Evolutionary conservation across 1,284 basidiomycete species (phyloP).

Genomic region (Ustilago cynodontis): DNA sequence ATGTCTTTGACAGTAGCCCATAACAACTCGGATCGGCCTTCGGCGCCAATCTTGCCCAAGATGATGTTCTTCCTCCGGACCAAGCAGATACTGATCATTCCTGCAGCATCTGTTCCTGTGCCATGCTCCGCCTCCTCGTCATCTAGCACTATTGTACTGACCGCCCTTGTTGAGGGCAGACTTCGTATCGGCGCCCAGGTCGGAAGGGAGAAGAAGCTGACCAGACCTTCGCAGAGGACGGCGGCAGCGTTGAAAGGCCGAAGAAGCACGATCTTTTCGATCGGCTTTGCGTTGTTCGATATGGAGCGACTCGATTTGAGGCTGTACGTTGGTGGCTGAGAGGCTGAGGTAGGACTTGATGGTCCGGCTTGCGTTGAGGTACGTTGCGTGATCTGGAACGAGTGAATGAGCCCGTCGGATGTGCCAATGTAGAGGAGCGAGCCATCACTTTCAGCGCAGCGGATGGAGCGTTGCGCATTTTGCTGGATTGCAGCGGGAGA

Average conservation of each 20-base stretch:
- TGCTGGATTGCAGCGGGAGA: conserved; percentile 53
- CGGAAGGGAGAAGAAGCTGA: conserved; percentile 50
- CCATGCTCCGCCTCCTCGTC: conserved; percentile 40
- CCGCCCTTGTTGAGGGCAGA: conserved; percentile 40
- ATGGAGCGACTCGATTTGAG: conserved; percentile 26
- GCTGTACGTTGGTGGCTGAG: conserved; percentile 8
- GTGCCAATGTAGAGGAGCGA: conserved; percentile 57
- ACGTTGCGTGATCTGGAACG: conserved; percentile 34
- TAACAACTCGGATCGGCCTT: conserved; percentile 50
- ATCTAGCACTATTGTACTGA: conserved; percentile 50
- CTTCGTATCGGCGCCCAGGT: conserved; percentile 37
- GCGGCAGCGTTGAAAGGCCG: conserved; percentile 38
- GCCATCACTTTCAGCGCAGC: conserved; percentile 47
- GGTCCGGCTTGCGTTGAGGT: neutral
- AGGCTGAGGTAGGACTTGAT: neutral
- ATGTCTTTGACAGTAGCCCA: conserved; percentile 58
- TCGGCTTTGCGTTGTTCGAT: conserved; percentile 38
- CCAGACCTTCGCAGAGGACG: conserved; percentile 49
- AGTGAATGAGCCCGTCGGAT: conserved; percentile 53
- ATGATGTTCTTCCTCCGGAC: conserved; percentile 61
- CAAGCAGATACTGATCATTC: conserved; percentile 62
- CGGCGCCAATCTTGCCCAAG: conserved; percentile 55
- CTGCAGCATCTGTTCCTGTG: conserved; percentile 41
- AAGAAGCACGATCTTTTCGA: conserved; percentile 50
- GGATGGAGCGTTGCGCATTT: conserved; percentile 37